A percentile compares a stretch with the other conserved stretches of the same genome.
Evolutionary conservation across 345 rosid species (phyloP).

Genomic region (Dipteronia dyeriana): DNA sequence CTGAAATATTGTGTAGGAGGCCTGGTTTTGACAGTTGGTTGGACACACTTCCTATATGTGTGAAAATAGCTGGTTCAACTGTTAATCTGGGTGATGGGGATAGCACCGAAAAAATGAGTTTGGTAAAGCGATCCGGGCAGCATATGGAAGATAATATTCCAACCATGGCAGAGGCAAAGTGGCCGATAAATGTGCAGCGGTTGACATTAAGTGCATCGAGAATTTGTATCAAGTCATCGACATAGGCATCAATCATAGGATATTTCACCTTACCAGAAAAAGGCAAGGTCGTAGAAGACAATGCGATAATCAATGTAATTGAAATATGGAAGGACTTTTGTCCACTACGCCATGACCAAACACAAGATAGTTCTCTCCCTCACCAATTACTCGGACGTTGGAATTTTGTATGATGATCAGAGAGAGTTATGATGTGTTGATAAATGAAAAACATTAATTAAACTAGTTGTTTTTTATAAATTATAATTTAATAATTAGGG

Average conservation of each 20-base stretch:
- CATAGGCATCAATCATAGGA: neutral
- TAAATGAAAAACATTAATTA: too few relatives aligned
- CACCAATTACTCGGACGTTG: neutral
- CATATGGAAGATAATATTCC: neutral
- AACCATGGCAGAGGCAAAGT: neutral
- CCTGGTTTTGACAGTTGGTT: too few relatives aligned
- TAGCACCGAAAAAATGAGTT: too few relatives aligned
- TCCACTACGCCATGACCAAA: too few relatives aligned
- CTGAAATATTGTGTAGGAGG: conserved; percentile 51
- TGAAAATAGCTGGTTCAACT: too few relatives aligned
- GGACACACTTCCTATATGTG: too few relatives aligned
- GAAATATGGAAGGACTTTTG: neutral
- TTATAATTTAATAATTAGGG: too few relatives aligned
- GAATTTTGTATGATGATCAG: too few relatives aligned
- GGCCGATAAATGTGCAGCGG: neutral
- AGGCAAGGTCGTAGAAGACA: neutral
- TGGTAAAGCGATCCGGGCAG: neutral
- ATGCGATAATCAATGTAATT: neutral
- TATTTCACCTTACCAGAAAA: neutral
- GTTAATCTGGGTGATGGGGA: too few relatives aligned
- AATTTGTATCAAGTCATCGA: neutral
- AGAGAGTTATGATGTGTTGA: too few relatives aligned
- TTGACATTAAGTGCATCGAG: neutral
- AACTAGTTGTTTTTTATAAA: too few relatives aligned
- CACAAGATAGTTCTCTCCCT: neutral